phyloP scores from a whole-genome alignment of 2,329 filamentous ascomycete genomes.

The Alternaria novae-zelandiae region DNA sequence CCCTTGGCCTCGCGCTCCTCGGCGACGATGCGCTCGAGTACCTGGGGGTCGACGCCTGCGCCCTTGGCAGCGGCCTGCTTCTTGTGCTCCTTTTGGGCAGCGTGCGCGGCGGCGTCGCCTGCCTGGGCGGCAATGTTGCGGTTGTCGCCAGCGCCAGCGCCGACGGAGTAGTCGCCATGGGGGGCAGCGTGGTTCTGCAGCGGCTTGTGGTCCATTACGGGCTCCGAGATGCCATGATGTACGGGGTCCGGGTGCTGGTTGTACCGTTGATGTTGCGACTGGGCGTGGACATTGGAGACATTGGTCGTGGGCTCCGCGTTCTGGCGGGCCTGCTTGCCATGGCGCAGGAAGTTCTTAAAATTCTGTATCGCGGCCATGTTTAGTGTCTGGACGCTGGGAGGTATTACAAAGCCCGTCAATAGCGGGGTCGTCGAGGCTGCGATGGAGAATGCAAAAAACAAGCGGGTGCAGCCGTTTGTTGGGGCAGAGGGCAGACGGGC shows the following conservation, averaged over 20 bases:
- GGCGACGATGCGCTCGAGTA: constrained; percentile 84
- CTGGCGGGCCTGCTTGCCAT: constrained; percentile 91
- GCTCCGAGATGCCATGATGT: constrained; percentile 65
- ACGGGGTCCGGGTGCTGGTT: constrained; percentile 57
- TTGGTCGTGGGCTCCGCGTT: constrained; percentile 68
- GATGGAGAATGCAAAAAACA: constrained; percentile 7
- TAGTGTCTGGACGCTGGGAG: constrained; percentile 17
- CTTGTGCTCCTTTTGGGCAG: constrained; percentile 67
- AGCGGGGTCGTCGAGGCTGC: constrained; percentile 27
- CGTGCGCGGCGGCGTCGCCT: constrained; percentile 68
- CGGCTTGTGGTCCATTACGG: constrained; percentile 62
- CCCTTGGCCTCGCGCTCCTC: constrained; percentile 87
- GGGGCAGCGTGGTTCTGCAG: constrained; percentile 58
- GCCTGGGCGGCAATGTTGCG: constrained; percentile 72
- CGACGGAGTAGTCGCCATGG: constrained; percentile 66
- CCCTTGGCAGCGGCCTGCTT: constrained; percentile 55
- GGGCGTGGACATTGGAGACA: constrained; percentile 68
- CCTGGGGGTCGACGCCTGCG: constrained; percentile 61
- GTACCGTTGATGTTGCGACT: constrained; percentile 62
- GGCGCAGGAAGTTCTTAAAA: constrained; percentile 96
- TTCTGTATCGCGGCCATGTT: constrained; percentile 82
- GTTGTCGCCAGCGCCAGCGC: constrained; percentile 66
- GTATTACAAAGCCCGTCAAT: constrained; percentile 20
- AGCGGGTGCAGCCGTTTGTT: constrained; percentile 26
- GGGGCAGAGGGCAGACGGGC: constrained; percentile 13